Conservation (phyloP, 179 eudicot species). For the Corrigiola litoralis region DNA sequence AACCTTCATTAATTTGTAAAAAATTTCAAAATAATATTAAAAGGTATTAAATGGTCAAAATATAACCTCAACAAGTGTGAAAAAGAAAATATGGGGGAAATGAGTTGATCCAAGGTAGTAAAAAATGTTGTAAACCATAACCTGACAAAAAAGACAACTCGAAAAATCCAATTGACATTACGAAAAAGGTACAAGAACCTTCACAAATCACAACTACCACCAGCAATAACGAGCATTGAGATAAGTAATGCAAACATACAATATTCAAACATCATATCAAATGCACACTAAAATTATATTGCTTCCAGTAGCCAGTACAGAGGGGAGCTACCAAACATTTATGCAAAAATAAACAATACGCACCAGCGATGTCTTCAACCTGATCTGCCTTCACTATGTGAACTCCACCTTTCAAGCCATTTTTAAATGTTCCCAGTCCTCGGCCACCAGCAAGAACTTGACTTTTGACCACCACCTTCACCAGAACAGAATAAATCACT, state of each 20-base stretch:
- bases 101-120: too few relatives aligned
- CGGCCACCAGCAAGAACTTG: conserved; percentile 98
- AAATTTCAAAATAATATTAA: too few relatives aligned
- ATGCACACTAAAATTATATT: background rate
- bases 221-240: too few relatives aligned
- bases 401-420: conserved; percentile 87
- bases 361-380: conserved; percentile 83
- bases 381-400: conserved; percentile 85
- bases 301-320: background rate
- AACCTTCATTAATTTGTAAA: too few relatives aligned
- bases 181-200: too few relatives aligned
- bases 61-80: too few relatives aligned
- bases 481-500: conserved; percentile 6
- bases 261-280: background rate
- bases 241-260: background rate
- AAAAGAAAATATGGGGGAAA: too few relatives aligned
- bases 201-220: too few relatives aligned
- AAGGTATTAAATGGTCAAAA: too few relatives aligned
- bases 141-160: too few relatives aligned
- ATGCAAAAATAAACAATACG: background rate
- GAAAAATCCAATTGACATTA: too few relatives aligned
- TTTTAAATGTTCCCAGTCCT: conserved; percentile 89
- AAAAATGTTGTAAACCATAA: too few relatives aligned
- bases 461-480: conserved; percentile 92
- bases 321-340: background rate